Conservation (phyloP, 2,329 filamentous ascomycete species). For the Neofusicoccum kwambonambiense region DNA sequence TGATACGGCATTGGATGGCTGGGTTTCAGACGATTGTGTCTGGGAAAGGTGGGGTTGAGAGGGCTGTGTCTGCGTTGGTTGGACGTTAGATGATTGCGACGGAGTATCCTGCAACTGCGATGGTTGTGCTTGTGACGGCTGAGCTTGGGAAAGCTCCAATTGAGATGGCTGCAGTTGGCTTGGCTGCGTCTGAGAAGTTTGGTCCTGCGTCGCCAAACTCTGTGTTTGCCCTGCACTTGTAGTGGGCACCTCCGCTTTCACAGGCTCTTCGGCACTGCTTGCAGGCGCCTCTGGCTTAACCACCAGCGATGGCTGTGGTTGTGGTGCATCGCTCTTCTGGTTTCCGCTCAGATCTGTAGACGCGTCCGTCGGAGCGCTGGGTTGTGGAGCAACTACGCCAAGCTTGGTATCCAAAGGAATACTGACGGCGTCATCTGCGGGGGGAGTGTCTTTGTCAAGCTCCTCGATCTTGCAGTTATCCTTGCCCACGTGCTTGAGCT, state of each 20-base stretch:
- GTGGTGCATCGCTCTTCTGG: not conserved
- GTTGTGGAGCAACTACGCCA: not conserved
- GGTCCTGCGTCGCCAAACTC: not conserved
- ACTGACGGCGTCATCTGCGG: not conserved
- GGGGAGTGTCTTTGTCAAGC: conserved; percentile 27
- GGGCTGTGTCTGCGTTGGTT: not conserved
- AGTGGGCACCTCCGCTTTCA: not conserved
- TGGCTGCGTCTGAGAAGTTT: conserved; percentile 18
- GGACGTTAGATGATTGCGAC: not conserved
- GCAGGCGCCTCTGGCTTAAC: not conserved
- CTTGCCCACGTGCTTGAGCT: conserved; percentile 64
- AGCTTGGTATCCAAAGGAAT: not conserved
- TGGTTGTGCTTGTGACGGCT: conserved; percentile 18
- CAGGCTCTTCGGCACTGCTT: not conserved
- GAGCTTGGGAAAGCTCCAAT: not conserved
- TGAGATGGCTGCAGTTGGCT: not conserved
- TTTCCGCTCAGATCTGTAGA: not conserved
- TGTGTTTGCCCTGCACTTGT: not conserved
- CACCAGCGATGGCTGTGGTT: not conserved
- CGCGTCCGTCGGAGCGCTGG: not conserved
- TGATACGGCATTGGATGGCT: not conserved
- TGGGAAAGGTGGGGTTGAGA: conserved; percentile 1
- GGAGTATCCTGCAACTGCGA: not conserved
- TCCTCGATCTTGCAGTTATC: conserved; percentile 35
- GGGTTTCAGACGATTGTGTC: not conserved